Evolutionary conservation across 1,284 basidiomycete species (phyloP).

Genomic region (Xerocomus amazonicus): DNA sequence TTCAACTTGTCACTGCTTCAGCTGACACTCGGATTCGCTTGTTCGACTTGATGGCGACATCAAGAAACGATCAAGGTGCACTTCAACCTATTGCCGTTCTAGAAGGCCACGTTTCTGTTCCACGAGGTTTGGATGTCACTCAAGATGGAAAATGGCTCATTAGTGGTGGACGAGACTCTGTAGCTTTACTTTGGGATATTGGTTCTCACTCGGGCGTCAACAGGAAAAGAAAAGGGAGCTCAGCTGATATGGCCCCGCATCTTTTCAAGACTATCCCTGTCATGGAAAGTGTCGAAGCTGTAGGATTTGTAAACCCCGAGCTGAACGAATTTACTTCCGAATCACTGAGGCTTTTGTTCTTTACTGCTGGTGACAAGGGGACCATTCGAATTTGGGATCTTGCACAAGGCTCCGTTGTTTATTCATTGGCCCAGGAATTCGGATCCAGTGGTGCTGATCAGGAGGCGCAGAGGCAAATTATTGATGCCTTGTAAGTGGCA

Average conservation of each 20-base stretch:
- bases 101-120: conserved; percentile 90
- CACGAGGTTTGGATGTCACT: conserved; percentile 83
- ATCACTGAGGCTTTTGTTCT: conserved; percentile 58
- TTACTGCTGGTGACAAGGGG: conserved; percentile 88
- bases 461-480: conserved; percentile 77
- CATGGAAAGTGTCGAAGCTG: conserved; percentile 83
- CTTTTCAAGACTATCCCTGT: conserved; percentile 84
- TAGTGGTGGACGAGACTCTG: conserved; percentile 87
- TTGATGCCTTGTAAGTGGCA: conserved; percentile 61
- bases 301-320: conserved; percentile 65
- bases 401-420: conserved; percentile 59
- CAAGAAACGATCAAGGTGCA: conserved; percentile 50
- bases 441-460: conserved; percentile 49
- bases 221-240: conserved; percentile 56
- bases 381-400: conserved; percentile 82
- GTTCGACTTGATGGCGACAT: conserved; percentile 74
- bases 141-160: conserved; percentile 82
- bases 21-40: conserved; percentile 88
- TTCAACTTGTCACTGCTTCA: conserved; percentile 86
- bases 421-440: conserved; percentile 55
- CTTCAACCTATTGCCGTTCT: conserved; percentile 75
- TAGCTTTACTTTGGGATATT: conserved; percentile 84
- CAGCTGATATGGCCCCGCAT: conserved; percentile 41
- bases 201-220: conserved; percentile 17
- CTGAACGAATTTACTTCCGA: conserved; percentile 44